Evolutionary conservation across 345 rosid genomes (phyloP).

Genomic region (Carallia pectinifolia): DNA sequence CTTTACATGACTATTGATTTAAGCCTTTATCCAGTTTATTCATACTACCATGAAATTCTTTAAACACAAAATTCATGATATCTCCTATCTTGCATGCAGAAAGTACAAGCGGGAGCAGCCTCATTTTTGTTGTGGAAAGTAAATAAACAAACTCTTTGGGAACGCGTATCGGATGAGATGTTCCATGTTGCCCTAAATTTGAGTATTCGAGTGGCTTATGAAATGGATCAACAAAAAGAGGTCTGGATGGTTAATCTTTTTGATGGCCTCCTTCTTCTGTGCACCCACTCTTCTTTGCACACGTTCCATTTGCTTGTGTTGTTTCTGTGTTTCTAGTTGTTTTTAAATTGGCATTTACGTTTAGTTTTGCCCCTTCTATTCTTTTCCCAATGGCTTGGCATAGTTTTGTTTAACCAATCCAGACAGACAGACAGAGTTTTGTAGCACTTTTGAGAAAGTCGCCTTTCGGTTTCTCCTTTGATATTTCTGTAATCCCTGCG

Average conservation of each 20-base stretch:
- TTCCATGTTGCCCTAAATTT: conserved; percentile 77
- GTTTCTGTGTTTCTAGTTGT: too few relatives aligned
- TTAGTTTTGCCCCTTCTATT: too few relatives aligned
- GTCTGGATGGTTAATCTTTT: conserved; percentile 31
- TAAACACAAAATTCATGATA: not conserved
- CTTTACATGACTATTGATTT: not conserved
- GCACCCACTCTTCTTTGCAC: not conserved
- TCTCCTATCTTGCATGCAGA: conserved; percentile 39
- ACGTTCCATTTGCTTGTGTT: too few relatives aligned
- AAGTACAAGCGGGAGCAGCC: conserved; percentile 39
- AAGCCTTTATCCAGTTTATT: not conserved
- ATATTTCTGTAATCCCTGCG: too few relatives aligned
- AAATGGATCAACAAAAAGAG: conserved; percentile 63
- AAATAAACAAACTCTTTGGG: conserved; percentile 43
- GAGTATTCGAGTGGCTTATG: conserved; percentile 55
- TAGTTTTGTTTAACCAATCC: too few relatives aligned
- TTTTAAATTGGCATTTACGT: too few relatives aligned
- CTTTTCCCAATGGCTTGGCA: too few relatives aligned
- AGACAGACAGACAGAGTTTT: too few relatives aligned
- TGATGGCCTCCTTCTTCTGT: not conserved
- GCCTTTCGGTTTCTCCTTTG: too few relatives aligned
- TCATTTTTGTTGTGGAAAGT: conserved; percentile 76
- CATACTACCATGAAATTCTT: too few relatives aligned
- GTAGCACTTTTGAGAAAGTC: too few relatives aligned
- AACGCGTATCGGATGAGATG: conserved; percentile 69